A percentile compares a stretch with the other conserved stretches of the same genome.
Evolutionary conservation across 768 basidiomycete species (phyloP).

Genomic region (Termitomyces sp.): DNA sequence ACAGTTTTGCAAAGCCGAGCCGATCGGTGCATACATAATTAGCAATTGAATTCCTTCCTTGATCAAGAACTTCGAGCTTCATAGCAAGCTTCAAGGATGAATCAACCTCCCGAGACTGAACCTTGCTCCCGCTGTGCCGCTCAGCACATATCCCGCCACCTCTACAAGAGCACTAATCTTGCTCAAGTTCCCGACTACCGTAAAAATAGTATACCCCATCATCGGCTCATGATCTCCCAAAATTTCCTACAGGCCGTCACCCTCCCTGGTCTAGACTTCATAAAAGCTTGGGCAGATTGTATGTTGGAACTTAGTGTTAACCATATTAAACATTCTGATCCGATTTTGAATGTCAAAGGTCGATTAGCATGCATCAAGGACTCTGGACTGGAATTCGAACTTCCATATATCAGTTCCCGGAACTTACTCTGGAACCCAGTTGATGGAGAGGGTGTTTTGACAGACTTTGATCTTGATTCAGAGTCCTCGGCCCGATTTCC

Average conservation of each 20-base stretch:
- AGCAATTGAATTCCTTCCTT: not conserved
- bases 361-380: not conserved
- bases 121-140: not conserved
- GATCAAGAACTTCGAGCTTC: not conserved
- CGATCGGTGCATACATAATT: not conserved
- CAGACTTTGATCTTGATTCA: constrained; percentile 12
- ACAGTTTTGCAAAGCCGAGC: not conserved
- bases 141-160: not conserved
- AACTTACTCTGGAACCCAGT: constrained; percentile 4
- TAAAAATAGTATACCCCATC: not conserved
- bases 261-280: constrained; percentile 6
- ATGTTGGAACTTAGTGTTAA: not conserved
- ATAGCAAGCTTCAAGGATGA: not conserved
- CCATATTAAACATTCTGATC: not conserved
- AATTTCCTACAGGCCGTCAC: not conserved
- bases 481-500: not conserved
- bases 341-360: not conserved
- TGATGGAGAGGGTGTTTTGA: constrained; percentile 3
- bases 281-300: constrained; percentile 15
- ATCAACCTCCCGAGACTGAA: not conserved
- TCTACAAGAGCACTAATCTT: not conserved
- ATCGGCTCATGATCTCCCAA: not conserved
- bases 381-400: not conserved
- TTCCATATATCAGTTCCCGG: not conserved
- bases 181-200: not conserved